These are phyloP conservation scores for Aspergillus glaucus DNA, from an alignment of 2,329 filamentous ascomycete species.

Conservation along the genomic window DNA sequence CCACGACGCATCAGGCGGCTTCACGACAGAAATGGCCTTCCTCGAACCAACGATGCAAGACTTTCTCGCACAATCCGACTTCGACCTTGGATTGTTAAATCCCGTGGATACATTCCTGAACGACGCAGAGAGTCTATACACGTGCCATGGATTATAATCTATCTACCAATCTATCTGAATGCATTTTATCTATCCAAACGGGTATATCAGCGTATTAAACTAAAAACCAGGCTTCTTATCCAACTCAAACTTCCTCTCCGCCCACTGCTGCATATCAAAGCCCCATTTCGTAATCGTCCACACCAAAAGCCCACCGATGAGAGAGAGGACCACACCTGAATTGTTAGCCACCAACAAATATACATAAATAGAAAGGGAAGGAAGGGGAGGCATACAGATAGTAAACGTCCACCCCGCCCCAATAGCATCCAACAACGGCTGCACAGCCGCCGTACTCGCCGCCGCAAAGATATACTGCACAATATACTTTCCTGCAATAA, in stretches of 20 bases:
- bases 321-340: conserved; percentile 22
- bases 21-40: conserved; percentile 34
- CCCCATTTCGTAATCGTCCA: conserved; percentile 25
- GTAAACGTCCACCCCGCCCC: conserved; percentile 79
- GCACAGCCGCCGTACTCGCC: conserved; percentile 60
- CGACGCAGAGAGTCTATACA: conserved; percentile 28
- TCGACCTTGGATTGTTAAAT: conserved; percentile 29
- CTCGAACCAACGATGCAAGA: conserved; percentile 35
- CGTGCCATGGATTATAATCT: conserved; percentile 19
- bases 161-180: conserved; percentile 2
- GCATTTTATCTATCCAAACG: background rate
- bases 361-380: conserved; percentile 36
- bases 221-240: conserved; percentile 8
- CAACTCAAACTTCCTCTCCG: conserved; percentile 18
- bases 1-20: conserved; percentile 23
- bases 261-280: conserved; percentile 29
- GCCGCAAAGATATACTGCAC: conserved; percentile 70
- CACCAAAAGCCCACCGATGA: conserved; percentile 23
- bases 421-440: conserved; percentile 65
- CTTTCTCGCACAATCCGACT: conserved; percentile 33
- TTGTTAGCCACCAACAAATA: background rate
- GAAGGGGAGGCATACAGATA: conserved; percentile 44
- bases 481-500: conserved; percentile 74
- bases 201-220: background rate
- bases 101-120: conserved; percentile 31